Evolutionary conservation across 306 rosid species (phyloP), one percentile per base, ranked within the genome.

Genomic region (Potentilla sterilis): DNA sequence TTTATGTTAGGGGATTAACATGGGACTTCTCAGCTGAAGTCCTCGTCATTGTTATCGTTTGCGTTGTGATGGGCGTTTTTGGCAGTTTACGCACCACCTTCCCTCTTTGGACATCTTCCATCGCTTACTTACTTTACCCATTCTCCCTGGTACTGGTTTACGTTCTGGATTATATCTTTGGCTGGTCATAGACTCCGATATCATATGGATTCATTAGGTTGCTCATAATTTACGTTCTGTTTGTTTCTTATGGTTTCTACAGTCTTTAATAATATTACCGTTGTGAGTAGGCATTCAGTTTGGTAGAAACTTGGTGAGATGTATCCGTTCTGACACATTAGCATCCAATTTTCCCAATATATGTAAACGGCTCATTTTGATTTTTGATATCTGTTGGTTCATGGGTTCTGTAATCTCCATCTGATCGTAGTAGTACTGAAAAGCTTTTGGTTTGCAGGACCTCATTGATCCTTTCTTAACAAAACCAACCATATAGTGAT

Each of bases 11-110:
- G 77, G 99, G 90, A 72, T 81, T 96, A 86, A 83, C 95, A 62
- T 96, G 99, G 99, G 86, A 96, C 81, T 96, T 96, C 86, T 89
- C 98, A 12, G 77, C 99, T 0, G 99, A 92, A 86, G 98, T 96
- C 72, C 67, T 96, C 73, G 93, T 96, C 46, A 96, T 96, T 78
- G 70, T 96, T 14, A 59, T 96, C 0, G 98, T 92, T 42, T 90
- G 97, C 76, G 0, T 92, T 13, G 83, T 89, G n/a, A 87, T 96
- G 93, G 98, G 99, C 18, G 67, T 49, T 32, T 78, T 92, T 7
- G 97, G 85, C 72, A 89, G 99, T 81, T 86, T 96, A 79, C 97
- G 98, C 76, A 96, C 99, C 0, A 74, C 74, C 65, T 90, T 83
- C 90, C 99, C 97, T 57, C 90, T 96, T 16, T 96, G 99, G 99